Conservation (phyloP, 345 rosid species). For the Chamaenerion angustifolium region DNA sequence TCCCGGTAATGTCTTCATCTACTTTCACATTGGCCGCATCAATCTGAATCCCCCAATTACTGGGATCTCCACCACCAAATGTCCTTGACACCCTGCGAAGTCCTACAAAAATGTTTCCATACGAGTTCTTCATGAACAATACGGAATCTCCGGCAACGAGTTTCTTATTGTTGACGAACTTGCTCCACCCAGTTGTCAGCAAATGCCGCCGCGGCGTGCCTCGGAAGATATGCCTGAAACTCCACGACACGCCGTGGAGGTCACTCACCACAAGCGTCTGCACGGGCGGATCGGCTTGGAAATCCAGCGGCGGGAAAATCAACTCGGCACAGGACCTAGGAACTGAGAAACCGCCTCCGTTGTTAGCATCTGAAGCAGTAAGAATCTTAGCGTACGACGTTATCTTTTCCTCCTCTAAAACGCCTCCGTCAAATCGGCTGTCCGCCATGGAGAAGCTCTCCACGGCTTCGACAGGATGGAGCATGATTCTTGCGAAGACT, state of each 20-base stretch:
- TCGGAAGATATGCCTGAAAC: slow-evolving; percentile 69
- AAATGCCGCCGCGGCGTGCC: slow-evolving; percentile 88
- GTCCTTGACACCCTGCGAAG: slow-evolving; percentile 35
- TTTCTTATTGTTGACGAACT: slow-evolving; percentile 73
- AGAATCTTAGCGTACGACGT: slow-evolving; percentile 50
- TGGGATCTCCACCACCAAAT: slow-evolving; percentile 8
- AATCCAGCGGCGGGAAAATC: slow-evolving; percentile 62
- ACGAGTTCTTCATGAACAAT: slow-evolving; percentile 55
- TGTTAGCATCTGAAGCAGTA: slow-evolving; percentile 85
- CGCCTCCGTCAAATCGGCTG: slow-evolving; percentile 2
- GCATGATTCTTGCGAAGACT: slow-evolving; percentile 39
- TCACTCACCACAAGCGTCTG: slow-evolving; percentile 59
- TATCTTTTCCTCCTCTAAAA: slow-evolving; percentile 22
- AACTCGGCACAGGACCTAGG: slow-evolving; percentile 84
- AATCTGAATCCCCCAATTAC: slow-evolving; percentile 37
- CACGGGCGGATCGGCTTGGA: slow-evolving; percentile 58
- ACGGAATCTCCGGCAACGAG: slow-evolving; percentile 80
- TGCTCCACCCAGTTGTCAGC: slow-evolving; percentile 92
- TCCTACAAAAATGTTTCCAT: slow-evolving; percentile 48
- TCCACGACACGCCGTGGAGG: slow-evolving; percentile 58
- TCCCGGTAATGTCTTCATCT: slow-evolving; percentile 4
- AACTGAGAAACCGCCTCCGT: slow-evolving; percentile 91
- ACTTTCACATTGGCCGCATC: slow-evolving; percentile 3
- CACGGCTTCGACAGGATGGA: slow-evolving; percentile 15
- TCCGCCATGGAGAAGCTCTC: not conserved